Base-by-base conservation (phyloP, 805 yeast genomes). In the Monosporozyma unispora region DNA sequence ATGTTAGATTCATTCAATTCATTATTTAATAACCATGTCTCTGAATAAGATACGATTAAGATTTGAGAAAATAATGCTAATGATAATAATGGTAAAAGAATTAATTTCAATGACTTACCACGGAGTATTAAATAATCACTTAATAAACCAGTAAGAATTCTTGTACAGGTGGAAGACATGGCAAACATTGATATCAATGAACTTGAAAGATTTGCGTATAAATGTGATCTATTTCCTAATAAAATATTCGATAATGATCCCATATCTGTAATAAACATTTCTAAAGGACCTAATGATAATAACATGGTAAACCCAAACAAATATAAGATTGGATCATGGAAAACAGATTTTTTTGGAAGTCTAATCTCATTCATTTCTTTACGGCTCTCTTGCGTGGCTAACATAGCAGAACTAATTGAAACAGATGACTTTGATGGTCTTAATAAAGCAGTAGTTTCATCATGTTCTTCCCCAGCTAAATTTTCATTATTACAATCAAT, bases 181-280 rank as follows among this genome's bases (percentile, higher is more conserved):
- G 82, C 29, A 77, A 55, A 37, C 80, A 76, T n/a, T 81, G 88
- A 60, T 74, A 84, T 50, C 65, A 64, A 18, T 75, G 69, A 37
- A 73, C 64, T 50, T 48, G 62, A 37, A 52, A 62, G 2, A 11
- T 48, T 38, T 11, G 35, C n/a, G 9, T 45, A 45, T 7, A 31
- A 33, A 29, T 16, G 47, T 7, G 27, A 10, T 14, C 31, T 33
- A 22, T 40, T 45, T 14, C 31, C 29, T 11, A 43, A 19, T 25
- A 54, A 33, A 16, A 77, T 65, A 39, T 69, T 66, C n/a, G 83
- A 68, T 11, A 90, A 70, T 7, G 89, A 82, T 0, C 91, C 93
- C 75, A 90, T 75, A 61, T 89, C 87, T 49, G 88, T 85, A 54
- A 87, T 79, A 64, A 79, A 88, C 74, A 87, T 80, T 59, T 90